These are phyloP conservation scores for Geotrichum aggregatum DNA, from an alignment of 1,139 yeast genomes.

Conservation along the genomic window DNA sequence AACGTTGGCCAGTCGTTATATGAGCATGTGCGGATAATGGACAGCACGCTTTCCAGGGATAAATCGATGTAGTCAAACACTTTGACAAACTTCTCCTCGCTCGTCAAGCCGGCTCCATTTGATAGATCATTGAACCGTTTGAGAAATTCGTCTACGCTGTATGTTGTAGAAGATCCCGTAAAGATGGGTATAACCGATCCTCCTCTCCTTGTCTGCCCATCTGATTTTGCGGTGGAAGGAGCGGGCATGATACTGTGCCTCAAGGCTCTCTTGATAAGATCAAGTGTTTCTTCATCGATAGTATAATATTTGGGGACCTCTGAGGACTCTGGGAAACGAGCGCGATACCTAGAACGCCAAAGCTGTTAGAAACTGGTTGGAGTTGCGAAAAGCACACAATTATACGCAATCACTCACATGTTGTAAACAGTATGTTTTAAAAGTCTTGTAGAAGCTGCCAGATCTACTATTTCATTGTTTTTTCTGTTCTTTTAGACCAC, in stretches of 20 bases:
- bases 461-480: too few relatives aligned
- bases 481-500: too few relatives aligned
- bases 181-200: slow-evolving; percentile 12
- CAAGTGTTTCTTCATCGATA: slow-evolving; percentile 16
- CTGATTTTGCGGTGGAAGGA: not conserved
- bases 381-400: too few relatives aligned
- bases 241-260: slow-evolving; percentile 9
- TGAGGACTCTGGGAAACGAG: not conserved
- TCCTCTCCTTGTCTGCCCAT: not conserved
- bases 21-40: slow-evolving; percentile 16
- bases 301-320: slow-evolving; percentile 15
- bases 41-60: slow-evolving; percentile 9
- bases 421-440: too few relatives aligned
- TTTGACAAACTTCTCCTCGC: slow-evolving; percentile 9
- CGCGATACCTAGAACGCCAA: not conserved
- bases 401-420: too few relatives aligned
- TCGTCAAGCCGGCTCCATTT: slow-evolving; percentile 1
- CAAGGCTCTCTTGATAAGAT: slow-evolving; percentile 15
- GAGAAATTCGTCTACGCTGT: slow-evolving; percentile 14
- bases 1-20: slow-evolving; percentile 14
- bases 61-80: slow-evolving; percentile 13
- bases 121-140: slow-evolving; percentile 8
- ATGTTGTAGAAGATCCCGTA: slow-evolving; percentile 5
- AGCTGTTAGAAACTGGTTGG: too few relatives aligned
- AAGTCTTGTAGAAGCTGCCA: too few relatives aligned